Evolutionary conservation across 148 eudicot species (phyloP).

Genomic region (Rhododendron williamsianum): DNA sequence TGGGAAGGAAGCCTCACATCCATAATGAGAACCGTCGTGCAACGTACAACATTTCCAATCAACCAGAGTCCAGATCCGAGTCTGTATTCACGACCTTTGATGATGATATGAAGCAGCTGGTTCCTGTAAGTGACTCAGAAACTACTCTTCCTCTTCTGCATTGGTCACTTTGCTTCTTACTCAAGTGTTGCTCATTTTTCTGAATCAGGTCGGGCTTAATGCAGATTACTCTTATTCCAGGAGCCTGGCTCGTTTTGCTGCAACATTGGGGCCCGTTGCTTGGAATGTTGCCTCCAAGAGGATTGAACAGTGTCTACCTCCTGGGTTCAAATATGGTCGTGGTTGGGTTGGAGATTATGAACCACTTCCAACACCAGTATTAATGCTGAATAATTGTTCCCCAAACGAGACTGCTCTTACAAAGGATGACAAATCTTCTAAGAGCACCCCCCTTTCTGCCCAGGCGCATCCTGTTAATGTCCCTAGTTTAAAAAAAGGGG

Average conservation of each 20-base stretch:
- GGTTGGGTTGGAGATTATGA: slow-evolving; percentile 96
- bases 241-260: slow-evolving; percentile 88
- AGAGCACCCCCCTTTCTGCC: slow-evolving; percentile 16
- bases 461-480: slow-evolving; percentile 13
- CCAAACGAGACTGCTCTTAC: slow-evolving; percentile 35
- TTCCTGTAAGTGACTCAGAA: slow-evolving; percentile 52
- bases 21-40: slow-evolving; percentile 72
- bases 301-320: slow-evolving; percentile 69
- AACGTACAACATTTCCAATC: slow-evolving; percentile 44
- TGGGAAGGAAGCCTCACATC: slow-evolving; percentile 47
- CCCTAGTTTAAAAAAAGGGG: slow-evolving; percentile 20
- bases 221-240: slow-evolving; percentile 77
- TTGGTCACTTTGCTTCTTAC: slow-evolving; percentile 1
- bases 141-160: neutral
- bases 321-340: slow-evolving; percentile 68
- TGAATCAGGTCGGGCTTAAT: slow-evolving; percentile 71
- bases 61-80: slow-evolving; percentile 31
- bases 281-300: slow-evolving; percentile 77
- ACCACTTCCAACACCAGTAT: slow-evolving; percentile 62
- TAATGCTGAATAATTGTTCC: slow-evolving; percentile 32
- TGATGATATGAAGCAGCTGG: slow-evolving; percentile 69
- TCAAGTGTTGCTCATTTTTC: slow-evolving; percentile 8
- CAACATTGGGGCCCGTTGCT: slow-evolving; percentile 77
- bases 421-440: slow-evolving; percentile 24
- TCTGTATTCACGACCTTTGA: slow-evolving; percentile 62